Evolutionary conservation across 495 filamentous ascomycete species (phyloP), one percentile per base, ranked within the genome.

Genomic region (Podospora pseudoanserina): DNA sequence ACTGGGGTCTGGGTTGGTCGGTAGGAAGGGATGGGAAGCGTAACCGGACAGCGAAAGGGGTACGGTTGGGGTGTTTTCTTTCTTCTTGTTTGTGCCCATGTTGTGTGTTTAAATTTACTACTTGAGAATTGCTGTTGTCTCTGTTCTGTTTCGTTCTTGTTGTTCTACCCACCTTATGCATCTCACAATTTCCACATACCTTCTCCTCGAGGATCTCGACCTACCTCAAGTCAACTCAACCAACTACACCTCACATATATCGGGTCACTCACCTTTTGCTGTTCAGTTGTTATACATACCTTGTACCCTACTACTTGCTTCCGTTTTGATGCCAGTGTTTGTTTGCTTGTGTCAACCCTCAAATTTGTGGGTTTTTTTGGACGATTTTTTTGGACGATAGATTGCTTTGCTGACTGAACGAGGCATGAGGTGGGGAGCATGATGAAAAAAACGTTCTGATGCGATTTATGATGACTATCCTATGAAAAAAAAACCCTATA

Each of bases 11-110:
- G 15, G 39, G 39, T 49, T 49, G 39, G 39, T 49, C 39, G 39
- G 39, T 49, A 49, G 39, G 76, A 74, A 72, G 75, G 70, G 76
- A 75, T 57, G 73, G 77, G 71, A 73, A 73, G 79, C 79, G 80
- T 20, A 58, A 58, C 23, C 55, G 55, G n/a, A 58, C 9, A 58
- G 55, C 55, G 55, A 58, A 58, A 58, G 55, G 55, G 23, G 15
- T 58, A 15, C 13, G 55, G 19, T 57, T 57, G 78, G 71, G 75
- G 78, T 77, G 75, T 80, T 71, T 75, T 78, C 23, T 58, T 58
- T 26, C 19, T 26, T 58, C 55, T 5, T 58, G 5, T 58, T 7
- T 26, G 6, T 26, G 4, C 13, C 1, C 5, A 7, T 19, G 55
- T 19, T 26, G 9, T 58, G 5, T 58, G 18, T 58, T 19, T 49